A percentile compares a stretch with the other conserved stretches of the same genome.
phyloP scores from a whole-genome alignment of 2,329 filamentous ascomycete genomes.

The Verticillium tricorpus region DNA sequence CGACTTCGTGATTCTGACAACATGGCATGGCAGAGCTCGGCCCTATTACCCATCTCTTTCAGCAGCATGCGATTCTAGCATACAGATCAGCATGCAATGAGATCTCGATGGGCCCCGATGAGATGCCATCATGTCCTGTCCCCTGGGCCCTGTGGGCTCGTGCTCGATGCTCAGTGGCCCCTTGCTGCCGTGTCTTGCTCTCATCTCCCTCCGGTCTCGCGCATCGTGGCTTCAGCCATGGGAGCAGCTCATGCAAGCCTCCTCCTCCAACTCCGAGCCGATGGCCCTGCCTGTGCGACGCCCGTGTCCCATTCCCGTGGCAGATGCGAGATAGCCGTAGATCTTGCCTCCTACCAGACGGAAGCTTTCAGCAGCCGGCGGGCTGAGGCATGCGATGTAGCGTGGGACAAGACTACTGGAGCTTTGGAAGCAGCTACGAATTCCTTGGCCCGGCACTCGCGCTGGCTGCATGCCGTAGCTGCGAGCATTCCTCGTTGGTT shows the following conservation, averaged over 20 bases:
- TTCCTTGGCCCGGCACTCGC: not conserved
- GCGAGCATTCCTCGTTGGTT: not conserved
- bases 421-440: not conserved
- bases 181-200: not conserved
- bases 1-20: not conserved
- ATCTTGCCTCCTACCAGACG: not conserved
- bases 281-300: not conserved
- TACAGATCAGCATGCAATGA: not conserved
- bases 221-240: not conserved
- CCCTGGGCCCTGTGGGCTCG: not conserved
- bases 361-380: not conserved
- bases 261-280: constrained; percentile 1
- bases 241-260: not conserved
- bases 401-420: not conserved
- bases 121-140: not conserved
- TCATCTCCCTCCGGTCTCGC: not conserved
- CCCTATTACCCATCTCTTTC: not conserved
- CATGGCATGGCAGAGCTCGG: not conserved
- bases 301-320: not conserved
- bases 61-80: not conserved
- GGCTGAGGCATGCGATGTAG: not conserved
- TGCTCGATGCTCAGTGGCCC: not conserved
- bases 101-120: not conserved
- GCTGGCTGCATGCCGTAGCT: not conserved
- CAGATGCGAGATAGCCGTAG: not conserved